phyloP scores from a whole-genome alignment of 1,139 yeast genomes.

The Nakaseomyces kungkrabaensis region DNA sequence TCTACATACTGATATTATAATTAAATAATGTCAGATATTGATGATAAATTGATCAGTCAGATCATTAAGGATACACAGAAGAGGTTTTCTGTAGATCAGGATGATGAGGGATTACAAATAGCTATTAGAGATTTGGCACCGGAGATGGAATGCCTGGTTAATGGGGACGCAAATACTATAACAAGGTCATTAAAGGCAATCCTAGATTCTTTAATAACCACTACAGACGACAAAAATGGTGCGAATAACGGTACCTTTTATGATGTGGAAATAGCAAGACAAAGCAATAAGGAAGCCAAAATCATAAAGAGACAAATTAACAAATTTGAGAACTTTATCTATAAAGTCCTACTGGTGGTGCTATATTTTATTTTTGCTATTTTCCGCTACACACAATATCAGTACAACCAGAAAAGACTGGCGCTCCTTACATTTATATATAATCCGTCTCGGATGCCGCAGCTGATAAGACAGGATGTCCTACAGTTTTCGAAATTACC shows the following conservation, averaged over 20 bases:
- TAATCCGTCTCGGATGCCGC: conserved; percentile 79
- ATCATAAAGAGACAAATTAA: conserved; percentile 5
- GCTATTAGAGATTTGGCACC: not conserved
- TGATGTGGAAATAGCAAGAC: not conserved
- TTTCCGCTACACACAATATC: conserved; percentile 42
- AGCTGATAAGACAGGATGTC: conserved; percentile 77
- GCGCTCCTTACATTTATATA: conserved; percentile 56
- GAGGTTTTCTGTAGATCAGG: not conserved
- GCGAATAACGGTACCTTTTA: not conserved
- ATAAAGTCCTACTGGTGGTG: conserved; percentile 40
- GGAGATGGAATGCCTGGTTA: not conserved
- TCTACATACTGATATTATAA: not conserved
- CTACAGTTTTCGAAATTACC: conserved; percentile 67
- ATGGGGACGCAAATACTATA: not conserved
- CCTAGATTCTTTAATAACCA: not conserved
- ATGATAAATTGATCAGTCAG: not conserved
- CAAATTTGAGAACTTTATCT: conserved; percentile 22
- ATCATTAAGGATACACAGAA: not conserved
- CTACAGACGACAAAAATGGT: not conserved
- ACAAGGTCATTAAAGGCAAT: not conserved
- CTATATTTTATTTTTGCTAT: conserved; percentile 49
- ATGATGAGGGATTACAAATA: not conserved
- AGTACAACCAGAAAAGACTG: conserved; percentile 47
- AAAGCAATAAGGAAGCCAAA: conserved; percentile 3
- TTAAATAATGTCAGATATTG: not conserved